Base-by-base conservation (phyloP, 164 flowering plant species). In the Protea cynaroides region DNA sequence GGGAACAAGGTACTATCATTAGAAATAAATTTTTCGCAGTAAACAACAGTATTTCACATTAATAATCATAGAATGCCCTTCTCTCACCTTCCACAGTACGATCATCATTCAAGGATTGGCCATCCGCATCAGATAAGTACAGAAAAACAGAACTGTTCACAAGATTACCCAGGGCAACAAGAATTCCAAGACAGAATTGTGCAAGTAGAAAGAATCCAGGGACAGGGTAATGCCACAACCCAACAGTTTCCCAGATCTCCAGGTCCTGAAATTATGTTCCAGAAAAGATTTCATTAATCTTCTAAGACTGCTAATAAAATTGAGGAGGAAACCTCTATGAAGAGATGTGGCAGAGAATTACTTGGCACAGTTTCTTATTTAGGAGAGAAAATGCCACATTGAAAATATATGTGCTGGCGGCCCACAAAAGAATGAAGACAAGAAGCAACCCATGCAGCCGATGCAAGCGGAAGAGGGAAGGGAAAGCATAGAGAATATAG, bases 241-340 rank as follows among this genome's bases (percentile, higher is more conserved):
- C 99, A 78, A 91, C 72, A 76, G 87, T 86, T 79, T 94, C 99
- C 99, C 99, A 94, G 12, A 94, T 83, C 69, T 86, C 79, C 94
- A 84, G 88, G 75, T 91, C 92, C 96, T 94, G 83, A 63, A 72
- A 59, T 58, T 56, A 23, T 14, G 47, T 46, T 40, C 36, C 25
- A 43, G n/a, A 44, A 18, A 29, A 17, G 37, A 62, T 70, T 22
- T 18, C 54, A 43, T 49, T 56, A 59, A 40, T 47, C 52, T 57
- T 29, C 50, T 56, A 12, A 40, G 46, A 12, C 46, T 50, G 38
- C 34, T 56, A 29, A 23, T 50, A n/a, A 52, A 19, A 63, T n/a
- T 13, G 43, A 58, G 49, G 62, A 73, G 54, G 59, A 7, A 56
- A 62, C 43, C 43, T 57, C 34, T 38, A 50, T 11, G 25, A 24